phyloP scores from a whole-genome alignment of 2,329 filamentous ascomycete species.

The Clonostachys rhizophaga region DNA sequence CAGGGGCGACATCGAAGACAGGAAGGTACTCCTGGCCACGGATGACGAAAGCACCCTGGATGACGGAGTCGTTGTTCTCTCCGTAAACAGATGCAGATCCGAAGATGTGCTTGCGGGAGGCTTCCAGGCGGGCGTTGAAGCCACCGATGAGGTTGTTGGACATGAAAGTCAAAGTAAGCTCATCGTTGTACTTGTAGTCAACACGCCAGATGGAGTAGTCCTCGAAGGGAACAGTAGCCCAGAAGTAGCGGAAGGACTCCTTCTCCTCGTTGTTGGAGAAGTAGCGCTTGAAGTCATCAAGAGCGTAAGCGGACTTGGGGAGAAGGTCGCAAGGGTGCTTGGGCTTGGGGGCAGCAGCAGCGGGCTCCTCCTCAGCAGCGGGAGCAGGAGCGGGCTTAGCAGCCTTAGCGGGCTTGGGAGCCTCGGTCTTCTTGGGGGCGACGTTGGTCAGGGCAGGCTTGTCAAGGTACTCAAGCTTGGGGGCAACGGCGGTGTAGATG shows the following conservation, averaged over 20 bases:
- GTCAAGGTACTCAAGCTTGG: slow-evolving; percentile 74
- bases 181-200: slow-evolving; percentile 98
- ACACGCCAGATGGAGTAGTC: slow-evolving; percentile 95
- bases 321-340: slow-evolving; percentile 95
- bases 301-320: slow-evolving; percentile 70
- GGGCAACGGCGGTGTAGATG: slow-evolving; percentile 77
- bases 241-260: slow-evolving; percentile 93
- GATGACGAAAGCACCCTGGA: slow-evolving; percentile 91
- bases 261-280: slow-evolving; percentile 95
- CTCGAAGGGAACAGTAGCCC: slow-evolving; percentile 88
- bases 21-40: slow-evolving; percentile 82
- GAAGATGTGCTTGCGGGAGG: slow-evolving; percentile 96
- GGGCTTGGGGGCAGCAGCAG: slow-evolving; percentile 69
- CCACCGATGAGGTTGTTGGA: slow-evolving; percentile 97
- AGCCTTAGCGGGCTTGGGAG: slow-evolving; percentile 30
- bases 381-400: slow-evolving; percentile 57
- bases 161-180: slow-evolving; percentile 98
- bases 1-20: slow-evolving; percentile 94
- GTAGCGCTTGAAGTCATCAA: slow-evolving; percentile 98
- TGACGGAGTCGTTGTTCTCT: slow-evolving; percentile 80
- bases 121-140: slow-evolving; percentile 97
- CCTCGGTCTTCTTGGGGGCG: slow-evolving; percentile 73
- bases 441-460: slow-evolving; percentile 69
- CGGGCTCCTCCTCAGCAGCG: slow-evolving; percentile 29
- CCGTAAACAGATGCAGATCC: slow-evolving; percentile 88